These are phyloP conservation scores for Exophiala sideris DNA, from an alignment of 2,329 filamentous ascomycete genomes.

Conservation along the genomic window DNA sequence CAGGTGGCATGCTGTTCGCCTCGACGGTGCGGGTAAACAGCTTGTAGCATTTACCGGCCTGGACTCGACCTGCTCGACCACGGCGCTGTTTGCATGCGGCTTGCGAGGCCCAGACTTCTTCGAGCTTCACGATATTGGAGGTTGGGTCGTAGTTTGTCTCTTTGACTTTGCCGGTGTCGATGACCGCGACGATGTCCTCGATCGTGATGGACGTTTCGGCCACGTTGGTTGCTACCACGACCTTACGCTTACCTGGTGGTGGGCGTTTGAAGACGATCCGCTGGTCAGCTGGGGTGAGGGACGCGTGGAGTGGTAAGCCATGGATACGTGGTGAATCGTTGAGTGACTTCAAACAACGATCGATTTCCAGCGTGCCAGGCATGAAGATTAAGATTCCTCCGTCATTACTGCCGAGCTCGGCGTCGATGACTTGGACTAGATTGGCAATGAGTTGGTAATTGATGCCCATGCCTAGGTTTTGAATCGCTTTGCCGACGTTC, in stretches of 20 bases:
- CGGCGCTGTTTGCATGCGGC: constrained; percentile 93
- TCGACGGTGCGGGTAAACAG: constrained; percentile 87
- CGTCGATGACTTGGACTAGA: constrained; percentile 77
- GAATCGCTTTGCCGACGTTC: constrained; percentile 65
- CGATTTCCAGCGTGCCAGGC: constrained; percentile 88
- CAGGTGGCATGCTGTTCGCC: constrained; percentile 68
- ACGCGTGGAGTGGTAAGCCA: constrained; percentile 85
- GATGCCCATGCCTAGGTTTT: constrained; percentile 74
- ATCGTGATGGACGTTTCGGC: constrained; percentile 99
- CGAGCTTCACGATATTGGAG: constrained; percentile 89
- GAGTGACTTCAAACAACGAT: constrained; percentile 69
- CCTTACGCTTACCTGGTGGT: constrained; percentile 78
- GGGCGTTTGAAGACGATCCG: constrained; percentile 76
- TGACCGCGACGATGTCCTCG: constrained; percentile 92
- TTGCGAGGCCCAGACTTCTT: constrained; percentile 91
- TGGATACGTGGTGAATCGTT: constrained; percentile 65
- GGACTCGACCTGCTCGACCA: constrained; percentile 88
- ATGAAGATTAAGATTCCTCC: constrained; percentile 95
- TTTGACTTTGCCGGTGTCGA: constrained; percentile 93
- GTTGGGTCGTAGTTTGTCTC: constrained; percentile 90
- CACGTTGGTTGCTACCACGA: constrained; percentile 93
- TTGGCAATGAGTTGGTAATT: constrained; percentile 85
- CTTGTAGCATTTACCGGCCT: constrained; percentile 90
- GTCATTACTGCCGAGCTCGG: constrained; percentile 66
- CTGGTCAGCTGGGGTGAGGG: constrained; percentile 83